These are phyloP conservation scores for Raphanus hybrid DNA, from an alignment of 441 rosid species.

Conservation along the genomic window DNA sequence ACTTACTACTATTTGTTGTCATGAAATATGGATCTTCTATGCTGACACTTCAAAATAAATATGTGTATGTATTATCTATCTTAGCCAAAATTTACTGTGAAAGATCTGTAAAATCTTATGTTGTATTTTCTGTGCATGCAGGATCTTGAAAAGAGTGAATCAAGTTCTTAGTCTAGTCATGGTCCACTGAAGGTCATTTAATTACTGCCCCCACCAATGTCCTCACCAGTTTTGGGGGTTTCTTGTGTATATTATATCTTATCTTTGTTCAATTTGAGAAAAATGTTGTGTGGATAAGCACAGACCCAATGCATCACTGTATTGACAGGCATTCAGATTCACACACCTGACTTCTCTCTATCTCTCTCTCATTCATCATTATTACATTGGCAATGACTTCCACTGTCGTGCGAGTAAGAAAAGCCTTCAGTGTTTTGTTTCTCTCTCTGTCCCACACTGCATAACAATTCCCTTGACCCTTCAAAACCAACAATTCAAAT, in stretches of 20 bases:
- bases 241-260: not conserved
- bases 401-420: conserved; percentile 25
- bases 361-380: conserved; percentile 25
- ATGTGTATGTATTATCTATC: not conserved
- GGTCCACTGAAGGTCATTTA: conserved; percentile 17
- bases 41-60: not conserved
- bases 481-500: conserved; percentile 38
- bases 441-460: conserved; percentile 45
- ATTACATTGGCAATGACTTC: conserved; percentile 22
- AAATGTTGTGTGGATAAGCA: conserved; percentile 21
- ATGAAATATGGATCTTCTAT: conserved; percentile 12
- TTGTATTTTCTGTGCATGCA: not conserved
- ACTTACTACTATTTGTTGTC: conserved; percentile 9
- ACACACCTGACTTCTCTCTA: conserved; percentile 8
- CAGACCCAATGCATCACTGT: conserved; percentile 38
- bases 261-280: conserved; percentile 12
- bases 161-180: conserved; percentile 15
- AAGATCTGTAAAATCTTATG: conserved; percentile 10
- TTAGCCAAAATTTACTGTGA: not conserved
- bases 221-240: conserved; percentile 5
- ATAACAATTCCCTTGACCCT: conserved; percentile 50
- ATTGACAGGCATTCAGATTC: conserved; percentile 30
- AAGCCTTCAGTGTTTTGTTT: conserved; percentile 24
- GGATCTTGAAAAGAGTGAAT: not conserved
- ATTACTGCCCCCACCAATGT: conserved; percentile 21